phyloP scores from a whole-genome alignment of 805 yeast species.

The Schwanniomyces yamadae region DNA sequence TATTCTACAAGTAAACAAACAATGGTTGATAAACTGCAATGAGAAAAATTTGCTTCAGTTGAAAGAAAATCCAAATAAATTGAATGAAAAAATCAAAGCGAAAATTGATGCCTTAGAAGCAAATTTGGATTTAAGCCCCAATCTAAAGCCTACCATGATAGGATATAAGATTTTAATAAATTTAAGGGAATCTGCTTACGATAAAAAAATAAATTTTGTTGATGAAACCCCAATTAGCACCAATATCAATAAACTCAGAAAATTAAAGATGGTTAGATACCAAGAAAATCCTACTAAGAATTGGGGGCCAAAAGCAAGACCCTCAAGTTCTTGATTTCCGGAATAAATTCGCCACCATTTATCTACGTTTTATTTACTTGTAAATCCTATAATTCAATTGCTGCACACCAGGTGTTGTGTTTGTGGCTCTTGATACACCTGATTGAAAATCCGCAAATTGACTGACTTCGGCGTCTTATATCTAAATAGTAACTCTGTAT shows the following conservation, averaged over 20 bases:
- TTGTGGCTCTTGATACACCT: too few relatives aligned
- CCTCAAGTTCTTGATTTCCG: conserved; percentile 22
- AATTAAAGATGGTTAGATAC: conserved; percentile 77
- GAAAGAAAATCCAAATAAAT: conserved; percentile 14
- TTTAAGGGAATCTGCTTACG: conserved; percentile 36
- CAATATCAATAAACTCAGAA: conserved; percentile 60
- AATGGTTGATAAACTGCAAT: conserved; percentile 48
- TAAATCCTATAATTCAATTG: too few relatives aligned
- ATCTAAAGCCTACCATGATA: conserved; percentile 38
- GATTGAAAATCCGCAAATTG: too few relatives aligned
- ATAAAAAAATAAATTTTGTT: conserved; percentile 45
- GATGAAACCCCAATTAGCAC: conserved; percentile 56
- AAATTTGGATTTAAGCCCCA: conserved; percentile 38
- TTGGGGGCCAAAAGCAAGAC: conserved; percentile 97
- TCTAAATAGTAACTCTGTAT: too few relatives aligned
- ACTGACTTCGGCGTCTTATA: too few relatives aligned
- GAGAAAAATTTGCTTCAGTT: conserved; percentile 18
- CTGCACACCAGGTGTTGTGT: too few relatives aligned
- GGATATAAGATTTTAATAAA: conserved; percentile 58
- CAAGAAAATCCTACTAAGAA: conserved; percentile 91
- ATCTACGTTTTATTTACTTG: too few relatives aligned
- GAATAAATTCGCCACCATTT: too few relatives aligned
- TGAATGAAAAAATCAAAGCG: conserved; percentile 10
- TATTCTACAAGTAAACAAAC: conserved; percentile 69
- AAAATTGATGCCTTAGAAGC: conserved; percentile 22